Percentiles rank a stretch among this genome's conserved stretches.
Conservation (phyloP, 768 basidiomycete species). For the Rhizopogon vinicolor region DNA sequence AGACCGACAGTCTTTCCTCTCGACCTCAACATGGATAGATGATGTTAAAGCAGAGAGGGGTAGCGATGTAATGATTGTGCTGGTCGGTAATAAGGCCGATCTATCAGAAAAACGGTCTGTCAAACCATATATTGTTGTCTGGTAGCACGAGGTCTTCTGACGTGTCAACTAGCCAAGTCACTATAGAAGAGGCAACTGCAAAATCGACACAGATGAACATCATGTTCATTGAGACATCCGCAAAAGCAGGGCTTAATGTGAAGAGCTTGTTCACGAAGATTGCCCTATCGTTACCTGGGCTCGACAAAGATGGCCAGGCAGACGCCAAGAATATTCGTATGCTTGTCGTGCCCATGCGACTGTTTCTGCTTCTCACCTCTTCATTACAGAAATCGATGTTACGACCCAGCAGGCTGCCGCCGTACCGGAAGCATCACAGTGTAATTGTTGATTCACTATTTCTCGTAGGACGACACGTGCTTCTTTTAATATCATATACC, state of each 20-base stretch:
- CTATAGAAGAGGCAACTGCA: constrained; percentile 91
- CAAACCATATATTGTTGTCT: neutral
- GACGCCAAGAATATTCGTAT: constrained; percentile 50
- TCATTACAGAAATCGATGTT: constrained; percentile 80
- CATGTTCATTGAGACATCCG: constrained; percentile 99
- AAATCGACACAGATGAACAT: constrained; percentile 88
- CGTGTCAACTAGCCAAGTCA: constrained; percentile 77
- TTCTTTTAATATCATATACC: constrained; percentile 21
- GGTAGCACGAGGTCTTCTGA: constrained; percentile 1
- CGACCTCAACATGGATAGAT: constrained; percentile 99
- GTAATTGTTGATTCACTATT: constrained; percentile 57
- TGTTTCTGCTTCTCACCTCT: constrained; percentile 4
- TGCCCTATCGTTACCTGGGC: constrained; percentile 94
- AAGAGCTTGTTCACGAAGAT: constrained; percentile 99
- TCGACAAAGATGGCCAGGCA: constrained; percentile 75
- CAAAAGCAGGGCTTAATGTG: constrained; percentile 98
- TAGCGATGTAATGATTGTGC: constrained; percentile 95
- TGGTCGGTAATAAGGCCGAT: constrained; percentile 99
- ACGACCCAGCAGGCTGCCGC: constrained; percentile 63
- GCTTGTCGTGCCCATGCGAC: constrained; percentile 6
- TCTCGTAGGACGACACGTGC: neutral
- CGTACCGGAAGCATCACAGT: constrained; percentile 83
- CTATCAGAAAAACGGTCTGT: constrained; percentile 94
- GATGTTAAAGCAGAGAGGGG: constrained; percentile 97
- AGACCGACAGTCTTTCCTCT: constrained; percentile 98